Evolutionary conservation across 805 yeast genomes (phyloP).

Genomic region (Candida koratica): DNA sequence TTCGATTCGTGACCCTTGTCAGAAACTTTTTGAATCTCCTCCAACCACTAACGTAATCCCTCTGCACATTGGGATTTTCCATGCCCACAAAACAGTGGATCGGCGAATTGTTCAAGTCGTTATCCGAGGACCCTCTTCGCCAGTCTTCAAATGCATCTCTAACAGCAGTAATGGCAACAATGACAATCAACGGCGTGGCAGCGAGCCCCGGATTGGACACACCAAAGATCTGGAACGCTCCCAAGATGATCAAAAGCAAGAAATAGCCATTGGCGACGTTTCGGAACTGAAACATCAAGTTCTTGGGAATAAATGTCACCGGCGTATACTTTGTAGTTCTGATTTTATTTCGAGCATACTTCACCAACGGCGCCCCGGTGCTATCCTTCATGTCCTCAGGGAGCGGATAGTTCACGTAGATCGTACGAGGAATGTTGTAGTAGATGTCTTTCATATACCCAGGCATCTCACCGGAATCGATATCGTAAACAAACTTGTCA

Average conservation of each 20-base stretch:
- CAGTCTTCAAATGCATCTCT: constrained; percentile 79
- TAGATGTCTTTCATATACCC: constrained; percentile 35
- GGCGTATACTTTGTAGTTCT: constrained; percentile 65
- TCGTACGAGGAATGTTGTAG: constrained; percentile 35
- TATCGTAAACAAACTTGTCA: constrained; percentile 18
- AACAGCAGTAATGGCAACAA: constrained; percentile 67
- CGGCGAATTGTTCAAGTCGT: constrained; percentile 63
- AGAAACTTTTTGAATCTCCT: constrained; percentile 61
- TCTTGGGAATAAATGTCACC: constrained; percentile 53
- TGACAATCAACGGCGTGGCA: constrained; percentile 78
- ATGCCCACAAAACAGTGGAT: constrained; percentile 54
- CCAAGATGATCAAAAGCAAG: constrained; percentile 50
- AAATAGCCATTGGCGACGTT: constrained; percentile 62
- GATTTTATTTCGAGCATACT: constrained; percentile 53
- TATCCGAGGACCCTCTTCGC: constrained; percentile 59
- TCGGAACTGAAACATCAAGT: constrained; percentile 49
- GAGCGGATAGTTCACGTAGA: constrained; percentile 48
- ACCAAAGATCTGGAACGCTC: constrained; percentile 66
- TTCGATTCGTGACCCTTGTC: constrained; percentile 26
- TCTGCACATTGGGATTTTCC: constrained; percentile 53
- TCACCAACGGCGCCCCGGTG: constrained; percentile 29
- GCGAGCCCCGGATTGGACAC: constrained; percentile 69
- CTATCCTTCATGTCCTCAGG: constrained; percentile 40
- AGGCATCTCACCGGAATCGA: constrained; percentile 30
- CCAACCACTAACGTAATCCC: constrained; percentile 60